These are phyloP conservation scores for Polymyxa betae DNA, from an alignment of 208 protist genomes.

Conservation along the genomic window DNA sequence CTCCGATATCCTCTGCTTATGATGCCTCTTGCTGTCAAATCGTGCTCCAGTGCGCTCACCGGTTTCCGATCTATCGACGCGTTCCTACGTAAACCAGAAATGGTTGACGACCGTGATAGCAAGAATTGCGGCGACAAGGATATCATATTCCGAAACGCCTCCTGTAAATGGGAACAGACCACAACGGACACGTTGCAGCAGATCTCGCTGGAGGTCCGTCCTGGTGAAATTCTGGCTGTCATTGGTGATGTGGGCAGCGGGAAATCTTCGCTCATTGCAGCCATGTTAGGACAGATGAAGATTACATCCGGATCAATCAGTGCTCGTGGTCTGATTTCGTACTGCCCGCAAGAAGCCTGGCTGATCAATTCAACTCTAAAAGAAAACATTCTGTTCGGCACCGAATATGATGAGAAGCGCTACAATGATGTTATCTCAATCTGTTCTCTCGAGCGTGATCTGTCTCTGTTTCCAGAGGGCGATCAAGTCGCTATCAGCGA, in stretches of 20 bases:
- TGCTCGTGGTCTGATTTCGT: constrained; percentile 63
- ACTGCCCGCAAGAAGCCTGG: constrained; percentile 69
- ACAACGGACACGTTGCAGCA: constrained; percentile 19
- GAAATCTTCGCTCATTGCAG: constrained; percentile 67
- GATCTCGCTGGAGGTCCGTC: constrained; percentile 59
- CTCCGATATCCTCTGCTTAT: constrained; percentile 47
- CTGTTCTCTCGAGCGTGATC: constrained; percentile 62
- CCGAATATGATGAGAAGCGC: constrained; percentile 46
- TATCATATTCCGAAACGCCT: background rate
- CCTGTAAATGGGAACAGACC: background rate
- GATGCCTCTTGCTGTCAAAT: constrained; percentile 4
- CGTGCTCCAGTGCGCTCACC: background rate
- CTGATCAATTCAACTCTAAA: constrained; percentile 63
- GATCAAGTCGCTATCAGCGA: constrained; percentile 69
- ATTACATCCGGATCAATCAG: background rate
- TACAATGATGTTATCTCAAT: constrained; percentile 43
- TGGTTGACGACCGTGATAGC: constrained; percentile 7
- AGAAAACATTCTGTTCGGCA: constrained; percentile 67
- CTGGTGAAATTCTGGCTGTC: constrained; percentile 61
- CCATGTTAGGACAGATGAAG: constrained; percentile 68
- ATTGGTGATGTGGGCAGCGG: constrained; percentile 68
- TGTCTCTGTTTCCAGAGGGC: constrained; percentile 60
- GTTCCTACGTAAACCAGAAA: constrained; percentile 43
- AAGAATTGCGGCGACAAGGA: background rate
- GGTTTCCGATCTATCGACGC: background rate